Percentiles rank a stretch among this genome's conserved stretches.
Evolutionary conservation across 2,329 filamentous ascomycete genomes (phyloP).

Genomic region (Fusarium decemcellulare): DNA sequence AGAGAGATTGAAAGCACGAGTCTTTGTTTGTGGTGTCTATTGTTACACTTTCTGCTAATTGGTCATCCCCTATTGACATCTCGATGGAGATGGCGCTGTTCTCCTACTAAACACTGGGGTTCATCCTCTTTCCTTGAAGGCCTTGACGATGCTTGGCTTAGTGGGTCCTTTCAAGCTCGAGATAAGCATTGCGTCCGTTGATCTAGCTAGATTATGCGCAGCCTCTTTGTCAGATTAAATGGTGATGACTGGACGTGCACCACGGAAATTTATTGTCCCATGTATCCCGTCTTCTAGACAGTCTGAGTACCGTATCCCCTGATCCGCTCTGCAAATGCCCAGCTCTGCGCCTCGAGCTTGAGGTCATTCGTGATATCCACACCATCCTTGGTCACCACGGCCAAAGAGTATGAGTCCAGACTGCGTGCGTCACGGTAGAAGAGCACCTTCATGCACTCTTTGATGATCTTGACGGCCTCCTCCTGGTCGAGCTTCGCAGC

Average conservation of each 20-base stretch:
- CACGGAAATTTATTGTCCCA: conserved; percentile 13
- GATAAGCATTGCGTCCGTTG: conserved; percentile 12
- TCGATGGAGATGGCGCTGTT: neutral
- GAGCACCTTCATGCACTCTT: conserved; percentile 98
- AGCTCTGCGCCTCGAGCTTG: conserved; percentile 95
- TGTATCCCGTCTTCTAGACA: conserved; percentile 57
- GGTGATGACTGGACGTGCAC: conserved; percentile 11
- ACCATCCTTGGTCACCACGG: conserved; percentile 89
- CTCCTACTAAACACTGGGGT: neutral
- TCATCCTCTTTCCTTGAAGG: neutral
- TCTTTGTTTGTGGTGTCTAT: conserved; percentile 15
- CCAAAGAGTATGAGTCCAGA: conserved; percentile 91
- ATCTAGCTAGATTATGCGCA: conserved; percentile 18
- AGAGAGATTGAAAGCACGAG: neutral
- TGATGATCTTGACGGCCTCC: conserved; percentile 83
- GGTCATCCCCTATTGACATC: neutral
- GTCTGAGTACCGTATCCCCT: conserved; percentile 94
- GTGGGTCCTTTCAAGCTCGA: conserved; percentile 13
- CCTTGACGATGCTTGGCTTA: conserved; percentile 17
- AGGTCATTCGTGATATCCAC: conserved; percentile 87
- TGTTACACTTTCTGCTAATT: conserved; percentile 15
- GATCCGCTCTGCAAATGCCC: conserved; percentile 97
- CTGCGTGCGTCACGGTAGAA: conserved; percentile 97
- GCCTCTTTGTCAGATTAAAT: conserved; percentile 23
- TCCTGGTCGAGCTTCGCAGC: conserved; percentile 81